phyloP scores from a whole-genome alignment of 2,329 filamentous ascomycete genomes.

The Colletotrichum noveboracense region DNA sequence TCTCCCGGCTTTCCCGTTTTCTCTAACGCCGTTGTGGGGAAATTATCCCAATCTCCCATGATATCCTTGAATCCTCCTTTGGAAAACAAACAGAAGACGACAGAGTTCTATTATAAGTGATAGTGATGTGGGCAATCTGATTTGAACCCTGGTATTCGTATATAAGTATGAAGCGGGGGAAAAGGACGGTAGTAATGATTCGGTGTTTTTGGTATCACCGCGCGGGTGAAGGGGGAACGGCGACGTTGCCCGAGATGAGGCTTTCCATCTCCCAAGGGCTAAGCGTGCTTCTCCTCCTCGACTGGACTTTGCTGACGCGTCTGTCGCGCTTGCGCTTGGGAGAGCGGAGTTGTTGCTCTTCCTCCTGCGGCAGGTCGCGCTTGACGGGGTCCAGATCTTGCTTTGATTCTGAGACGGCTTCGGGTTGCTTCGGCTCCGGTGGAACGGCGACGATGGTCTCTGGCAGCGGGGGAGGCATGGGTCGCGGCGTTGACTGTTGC shows the following conservation, averaged over 20 bases:
- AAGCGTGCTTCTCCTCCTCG: conserved; percentile 74
- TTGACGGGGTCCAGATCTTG: conserved; percentile 41
- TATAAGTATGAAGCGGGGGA: neutral
- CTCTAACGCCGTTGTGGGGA: neutral
- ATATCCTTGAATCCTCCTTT: neutral
- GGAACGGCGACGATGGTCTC: conserved; percentile 3
- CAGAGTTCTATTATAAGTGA: neutral
- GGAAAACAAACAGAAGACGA: neutral
- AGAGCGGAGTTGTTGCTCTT: conserved; percentile 23
- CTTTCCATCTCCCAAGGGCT: conserved; percentile 77
- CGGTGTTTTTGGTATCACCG: neutral
- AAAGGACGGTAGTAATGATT: neutral
- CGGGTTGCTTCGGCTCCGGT: neutral
- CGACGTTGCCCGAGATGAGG: conserved; percentile 53
- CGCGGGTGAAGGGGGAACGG: conserved; percentile 20
- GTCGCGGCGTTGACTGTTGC: conserved; percentile 16
- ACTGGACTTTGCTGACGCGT: conserved; percentile 60
- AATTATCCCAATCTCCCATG: neutral
- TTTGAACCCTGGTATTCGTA: neutral
- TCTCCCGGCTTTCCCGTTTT: neutral
- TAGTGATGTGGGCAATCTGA: neutral
- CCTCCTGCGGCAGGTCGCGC: conserved; percentile 27
- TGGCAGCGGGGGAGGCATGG: conserved; percentile 23
- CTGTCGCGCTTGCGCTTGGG: conserved; percentile 56
- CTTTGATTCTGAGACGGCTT: neutral